Conservation (phyloP, 2,329 filamentous ascomycete species). For the Fusarium metavorans region DNA sequence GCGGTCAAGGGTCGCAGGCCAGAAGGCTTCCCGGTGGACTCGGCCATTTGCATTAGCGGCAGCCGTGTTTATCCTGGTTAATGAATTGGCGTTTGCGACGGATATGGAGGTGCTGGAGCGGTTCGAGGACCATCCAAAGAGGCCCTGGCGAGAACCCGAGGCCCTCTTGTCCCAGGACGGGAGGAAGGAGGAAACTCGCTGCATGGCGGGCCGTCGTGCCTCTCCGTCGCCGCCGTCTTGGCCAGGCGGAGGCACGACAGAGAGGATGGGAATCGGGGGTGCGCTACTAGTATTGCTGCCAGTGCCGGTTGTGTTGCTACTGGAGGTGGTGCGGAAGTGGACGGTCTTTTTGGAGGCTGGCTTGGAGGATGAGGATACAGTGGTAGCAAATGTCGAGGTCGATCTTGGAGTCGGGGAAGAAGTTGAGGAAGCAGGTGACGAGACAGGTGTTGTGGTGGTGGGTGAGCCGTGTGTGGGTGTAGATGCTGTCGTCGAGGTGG, state of each 20-base stretch:
- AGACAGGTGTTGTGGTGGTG: constrained; percentile 32
- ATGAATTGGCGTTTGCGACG: constrained; percentile 32
- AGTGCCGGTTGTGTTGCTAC: constrained; percentile 26
- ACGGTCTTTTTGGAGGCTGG: constrained; percentile 28
- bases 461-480: constrained; percentile 33
- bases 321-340: constrained; percentile 27
- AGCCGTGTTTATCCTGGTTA: constrained; percentile 51
- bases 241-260: constrained; percentile 49
- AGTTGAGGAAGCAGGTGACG: constrained; percentile 34
- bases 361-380: constrained; percentile 19
- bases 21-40: constrained; percentile 75
- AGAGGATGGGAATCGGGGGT: constrained; percentile 41
- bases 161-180: constrained; percentile 60
- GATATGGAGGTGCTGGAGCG: constrained; percentile 58
- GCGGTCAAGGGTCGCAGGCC: constrained; percentile 86
- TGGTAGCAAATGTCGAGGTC: constrained; percentile 31
- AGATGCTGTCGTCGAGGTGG: constrained; percentile 33
- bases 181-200: constrained; percentile 58
- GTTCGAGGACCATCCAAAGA: constrained; percentile 60
- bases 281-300: constrained; percentile 49
- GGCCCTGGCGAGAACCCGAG: constrained; percentile 47
- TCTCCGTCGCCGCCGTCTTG: constrained; percentile 51
- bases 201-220: constrained; percentile 53
- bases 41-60: constrained; percentile 49
- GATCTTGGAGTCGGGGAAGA: constrained; percentile 38